phyloP scores from a whole-genome alignment of 1,139 yeast genomes.

The Debaryomyces sp. region DNA sequence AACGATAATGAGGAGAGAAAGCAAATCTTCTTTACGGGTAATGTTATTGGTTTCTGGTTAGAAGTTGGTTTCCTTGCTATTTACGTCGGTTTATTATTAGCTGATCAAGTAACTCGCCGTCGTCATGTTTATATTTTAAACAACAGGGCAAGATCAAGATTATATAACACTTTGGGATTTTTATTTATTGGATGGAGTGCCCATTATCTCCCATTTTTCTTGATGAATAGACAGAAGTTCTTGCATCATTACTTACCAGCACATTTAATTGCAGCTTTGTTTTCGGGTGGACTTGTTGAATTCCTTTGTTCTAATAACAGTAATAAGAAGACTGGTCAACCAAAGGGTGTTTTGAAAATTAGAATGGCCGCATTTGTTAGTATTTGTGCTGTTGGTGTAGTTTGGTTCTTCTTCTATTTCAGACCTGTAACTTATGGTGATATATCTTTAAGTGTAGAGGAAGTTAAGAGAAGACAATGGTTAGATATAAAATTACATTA shows the following conservation, averaged over 20 bases:
- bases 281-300: conserved; percentile 83
- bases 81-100: conserved; percentile 61
- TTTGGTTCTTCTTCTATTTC: conserved; percentile 70
- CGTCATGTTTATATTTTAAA: conserved; percentile 65
- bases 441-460: conserved; percentile 59
- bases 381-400: conserved; percentile 47
- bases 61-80: conserved; percentile 71
- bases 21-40: conserved; percentile 90
- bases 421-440: conserved; percentile 89
- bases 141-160: conserved; percentile 65
- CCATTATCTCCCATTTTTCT: conserved; percentile 87
- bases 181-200: conserved; percentile 85
- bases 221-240: conserved; percentile 92
- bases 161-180: conserved; percentile 83
- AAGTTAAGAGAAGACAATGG: conserved; percentile 78
- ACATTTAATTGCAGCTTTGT: conserved; percentile 83
- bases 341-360: conserved; percentile 25
- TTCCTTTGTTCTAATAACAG: conserved; percentile 70
- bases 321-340: conserved; percentile 22
- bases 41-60: conserved; percentile 90
- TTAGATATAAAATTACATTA: conserved; percentile 81
- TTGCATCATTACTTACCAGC: conserved; percentile 97
- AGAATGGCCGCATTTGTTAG: conserved; percentile 40
- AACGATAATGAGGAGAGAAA: conserved; percentile 62
- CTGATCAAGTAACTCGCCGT: conserved; percentile 79